phyloP scores from a whole-genome alignment of 192 early-diverging fungal species.

The Backusella parvicylindrica region DNA sequence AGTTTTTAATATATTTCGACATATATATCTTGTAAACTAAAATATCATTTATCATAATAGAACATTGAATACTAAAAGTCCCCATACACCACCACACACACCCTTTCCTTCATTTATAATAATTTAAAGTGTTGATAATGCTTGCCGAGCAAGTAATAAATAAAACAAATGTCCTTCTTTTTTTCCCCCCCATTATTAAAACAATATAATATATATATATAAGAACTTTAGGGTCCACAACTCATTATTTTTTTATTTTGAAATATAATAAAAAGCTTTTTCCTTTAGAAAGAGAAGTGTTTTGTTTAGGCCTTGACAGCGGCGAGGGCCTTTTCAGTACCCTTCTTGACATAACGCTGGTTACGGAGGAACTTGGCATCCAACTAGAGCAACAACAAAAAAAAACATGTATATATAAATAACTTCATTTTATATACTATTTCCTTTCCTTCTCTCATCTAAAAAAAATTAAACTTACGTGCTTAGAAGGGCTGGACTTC shows the following conservation, averaged over 20 bases:
- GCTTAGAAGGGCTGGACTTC: constrained; percentile 89
- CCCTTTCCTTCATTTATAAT: not conserved
- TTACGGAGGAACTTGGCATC: constrained; percentile 94
- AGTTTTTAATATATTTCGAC: constrained; percentile 16
- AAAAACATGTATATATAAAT: too few species aligned
- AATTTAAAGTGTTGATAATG: not conserved
- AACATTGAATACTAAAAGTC: constrained; percentile 6
- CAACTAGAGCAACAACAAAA: constrained; percentile 40
- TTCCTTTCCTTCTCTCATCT: too few species aligned
- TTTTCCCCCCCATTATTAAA: too few species aligned
- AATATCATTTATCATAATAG: not conserved
- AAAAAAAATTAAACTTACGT: constrained; percentile 51
- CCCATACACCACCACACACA: not conserved
- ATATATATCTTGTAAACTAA: too few species aligned
- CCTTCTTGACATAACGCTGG: constrained; percentile 93
- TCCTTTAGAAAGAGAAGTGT: not conserved
- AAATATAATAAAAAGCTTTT: not conserved
- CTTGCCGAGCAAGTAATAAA: not conserved
- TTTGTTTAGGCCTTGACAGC: constrained; percentile 4
- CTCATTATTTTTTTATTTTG: not conserved
- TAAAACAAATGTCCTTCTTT: not conserved
- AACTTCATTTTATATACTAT: too few species aligned
- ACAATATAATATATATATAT: too few species aligned
- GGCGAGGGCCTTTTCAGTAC: constrained; percentile 54
- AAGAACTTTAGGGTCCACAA: not conserved